These are phyloP conservation scores for Plectosphaerella sp. DNA, from an alignment of 2,329 filamentous ascomycete species.

Conservation along the genomic window DNA sequence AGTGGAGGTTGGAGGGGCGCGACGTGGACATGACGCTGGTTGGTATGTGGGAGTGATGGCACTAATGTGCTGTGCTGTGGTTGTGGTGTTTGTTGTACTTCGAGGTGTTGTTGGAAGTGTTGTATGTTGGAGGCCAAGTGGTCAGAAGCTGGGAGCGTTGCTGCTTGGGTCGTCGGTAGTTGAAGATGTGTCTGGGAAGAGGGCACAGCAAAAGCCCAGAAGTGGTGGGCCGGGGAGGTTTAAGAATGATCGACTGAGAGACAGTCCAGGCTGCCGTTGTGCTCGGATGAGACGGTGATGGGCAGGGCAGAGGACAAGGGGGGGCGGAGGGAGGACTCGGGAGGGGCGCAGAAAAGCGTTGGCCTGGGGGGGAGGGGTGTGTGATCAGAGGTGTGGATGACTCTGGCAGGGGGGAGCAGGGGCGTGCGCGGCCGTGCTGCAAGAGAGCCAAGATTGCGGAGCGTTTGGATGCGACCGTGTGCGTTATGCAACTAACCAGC, in stretches of 20 bases:
- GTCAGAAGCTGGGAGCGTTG: neutral
- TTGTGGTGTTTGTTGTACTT: neutral
- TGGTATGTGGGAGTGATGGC: neutral
- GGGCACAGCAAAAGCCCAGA: neutral
- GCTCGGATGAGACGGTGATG: neutral
- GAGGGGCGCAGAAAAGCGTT: neutral
- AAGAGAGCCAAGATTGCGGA: no score
- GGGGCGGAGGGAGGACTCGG: neutral
- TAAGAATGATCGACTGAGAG: neutral
- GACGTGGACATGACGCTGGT: constrained; percentile 16
- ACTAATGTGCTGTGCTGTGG: neutral
- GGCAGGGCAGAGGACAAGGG: neutral
- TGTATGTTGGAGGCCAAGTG: neutral
- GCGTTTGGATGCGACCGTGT: neutral
- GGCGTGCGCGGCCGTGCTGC: neutral
- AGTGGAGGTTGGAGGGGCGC: constrained; percentile 29
- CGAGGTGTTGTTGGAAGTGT: neutral
- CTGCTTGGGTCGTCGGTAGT: neutral
- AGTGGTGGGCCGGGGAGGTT: neutral
- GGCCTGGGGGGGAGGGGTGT: neutral
- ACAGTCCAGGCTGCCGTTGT: neutral
- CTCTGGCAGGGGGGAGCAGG: neutral
- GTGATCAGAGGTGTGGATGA: neutral
- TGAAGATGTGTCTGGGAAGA: neutral
- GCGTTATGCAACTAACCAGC: neutral